phyloP scores from a whole-genome alignment of 768 basidiomycete species.

The Filobasidium floriforme region DNA sequence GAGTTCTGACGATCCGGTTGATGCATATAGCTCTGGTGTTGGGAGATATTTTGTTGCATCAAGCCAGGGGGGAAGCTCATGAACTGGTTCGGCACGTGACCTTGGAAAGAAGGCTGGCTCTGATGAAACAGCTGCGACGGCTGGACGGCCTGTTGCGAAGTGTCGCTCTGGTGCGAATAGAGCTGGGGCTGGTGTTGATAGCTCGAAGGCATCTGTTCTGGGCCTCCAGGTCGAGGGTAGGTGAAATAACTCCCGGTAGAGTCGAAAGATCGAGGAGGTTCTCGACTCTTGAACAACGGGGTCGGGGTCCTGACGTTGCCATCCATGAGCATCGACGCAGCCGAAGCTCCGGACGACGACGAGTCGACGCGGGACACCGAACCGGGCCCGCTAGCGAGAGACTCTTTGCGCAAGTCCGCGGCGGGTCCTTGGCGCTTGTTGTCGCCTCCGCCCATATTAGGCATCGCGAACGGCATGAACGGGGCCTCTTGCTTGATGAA shows the following conservation, averaged over 20 bases:
- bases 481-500: neutral
- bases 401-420: neutral
- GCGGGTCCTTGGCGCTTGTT: neutral
- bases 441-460: neutral
- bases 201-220: neutral
- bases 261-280: neutral
- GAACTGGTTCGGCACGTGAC: neutral
- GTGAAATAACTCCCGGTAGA: neutral
- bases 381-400: neutral
- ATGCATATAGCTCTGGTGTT: neutral
- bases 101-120: conserved; percentile 5
- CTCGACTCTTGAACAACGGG: conserved; percentile 3
- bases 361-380: conserved; percentile 17
- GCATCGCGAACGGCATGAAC: too few relatives aligned
- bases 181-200: neutral
- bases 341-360: conserved; percentile 14
- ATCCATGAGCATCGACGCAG: neutral
- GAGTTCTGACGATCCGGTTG: conserved; percentile 2
- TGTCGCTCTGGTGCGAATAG: too few relatives aligned
- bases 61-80: neutral
- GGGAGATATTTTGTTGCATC: conserved; percentile 1
- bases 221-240: neutral
- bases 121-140: neutral
- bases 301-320: conserved; percentile 4
- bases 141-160: neutral